Base-by-base conservation (phyloP, 352 stramenopile species). In the Phytophthora ohioensis region DNA sequence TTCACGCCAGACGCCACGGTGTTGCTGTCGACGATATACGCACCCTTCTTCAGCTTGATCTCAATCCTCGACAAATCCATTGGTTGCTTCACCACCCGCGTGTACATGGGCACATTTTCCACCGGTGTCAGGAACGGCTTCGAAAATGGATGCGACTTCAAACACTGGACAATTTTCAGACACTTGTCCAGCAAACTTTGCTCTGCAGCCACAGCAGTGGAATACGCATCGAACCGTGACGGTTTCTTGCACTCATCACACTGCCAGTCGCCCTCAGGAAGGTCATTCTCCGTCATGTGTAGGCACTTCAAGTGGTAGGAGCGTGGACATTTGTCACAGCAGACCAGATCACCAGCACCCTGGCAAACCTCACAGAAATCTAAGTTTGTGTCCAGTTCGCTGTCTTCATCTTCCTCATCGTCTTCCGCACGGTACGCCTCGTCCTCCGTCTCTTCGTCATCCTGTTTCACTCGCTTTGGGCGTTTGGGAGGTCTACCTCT, bases 301-400 rank as follows among this genome's bases (percentile, higher is more conserved):
- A 95, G 49, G 59, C 96, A 99, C 34, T 87, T 83, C 31, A 91
- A 48, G 65, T 99, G 96, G 84, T 95, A 99, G 39, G 92, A 94
- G 27, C 94, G 82, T 5, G 94, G 94, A 57, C 96, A 99, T 34
- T 91, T 86, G 46, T 95, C 91, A 64, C 96, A 99, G 67, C 87
- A 97, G 5, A 98, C 80, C 2, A 98, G 61, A 65, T 97, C 88
- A n/a, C 92, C 93, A 30, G 82, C 82, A 8, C 78, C 78, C 12
- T 84, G 68, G 63, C 96, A 99, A 3, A 96, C 80, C 65, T 91
- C 86, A 58, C 88, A 95, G 52, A 90, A 95, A 69, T 95, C 88
- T 35, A 95, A 69, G 56, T 95, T 95, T 13, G 80, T 79, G 57
- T 95, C 88, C 4, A 93, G 70, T 64, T 94, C 87, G 17, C 79